These are phyloP conservation scores for Geotrichum reessii DNA, from an alignment of 1,139 yeast species.

Conservation along the genomic window DNA sequence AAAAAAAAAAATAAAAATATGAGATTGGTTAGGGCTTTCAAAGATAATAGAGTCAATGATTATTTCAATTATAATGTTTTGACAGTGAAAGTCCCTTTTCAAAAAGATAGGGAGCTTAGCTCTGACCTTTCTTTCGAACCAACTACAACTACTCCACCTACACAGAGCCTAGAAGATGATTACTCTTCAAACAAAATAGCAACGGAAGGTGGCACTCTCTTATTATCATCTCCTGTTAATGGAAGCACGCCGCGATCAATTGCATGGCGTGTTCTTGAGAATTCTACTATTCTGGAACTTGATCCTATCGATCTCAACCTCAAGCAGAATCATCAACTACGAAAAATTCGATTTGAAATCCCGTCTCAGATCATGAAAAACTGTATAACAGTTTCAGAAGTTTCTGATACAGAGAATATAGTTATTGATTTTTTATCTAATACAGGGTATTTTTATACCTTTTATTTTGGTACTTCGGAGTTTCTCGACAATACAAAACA, in stretches of 20 bases:
- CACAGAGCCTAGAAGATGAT: not conserved
- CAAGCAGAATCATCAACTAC: constrained; percentile 8
- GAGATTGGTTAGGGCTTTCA: not conserved
- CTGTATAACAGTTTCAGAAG: constrained; percentile 26
- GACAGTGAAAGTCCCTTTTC: not conserved
- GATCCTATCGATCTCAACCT: constrained; percentile 24
- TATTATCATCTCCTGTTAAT: not conserved
- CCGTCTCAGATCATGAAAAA: constrained; percentile 23
- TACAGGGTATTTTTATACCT: constrained; percentile 20
- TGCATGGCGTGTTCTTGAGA: constrained; percentile 25
- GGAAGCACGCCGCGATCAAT: constrained; percentile 19
- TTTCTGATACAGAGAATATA: constrained; percentile 18
- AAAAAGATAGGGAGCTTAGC: not conserved
- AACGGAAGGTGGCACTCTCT: not conserved
- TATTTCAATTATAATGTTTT: not conserved
- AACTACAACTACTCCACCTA: not conserved
- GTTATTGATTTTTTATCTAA: constrained; percentile 28
- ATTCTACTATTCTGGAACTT: constrained; percentile 24
- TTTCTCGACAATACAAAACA: not conserved
- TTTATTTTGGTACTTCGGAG: not conserved
- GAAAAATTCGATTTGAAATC: constrained; percentile 24
- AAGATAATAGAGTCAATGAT: not conserved
- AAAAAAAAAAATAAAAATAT: too few species aligned
- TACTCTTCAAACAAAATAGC: not conserved
- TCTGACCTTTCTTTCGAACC: not conserved